These are phyloP conservation scores for Amylostereum areolatum DNA, from an alignment of 1,284 basidiomycete species.

Conservation along the genomic window DNA sequence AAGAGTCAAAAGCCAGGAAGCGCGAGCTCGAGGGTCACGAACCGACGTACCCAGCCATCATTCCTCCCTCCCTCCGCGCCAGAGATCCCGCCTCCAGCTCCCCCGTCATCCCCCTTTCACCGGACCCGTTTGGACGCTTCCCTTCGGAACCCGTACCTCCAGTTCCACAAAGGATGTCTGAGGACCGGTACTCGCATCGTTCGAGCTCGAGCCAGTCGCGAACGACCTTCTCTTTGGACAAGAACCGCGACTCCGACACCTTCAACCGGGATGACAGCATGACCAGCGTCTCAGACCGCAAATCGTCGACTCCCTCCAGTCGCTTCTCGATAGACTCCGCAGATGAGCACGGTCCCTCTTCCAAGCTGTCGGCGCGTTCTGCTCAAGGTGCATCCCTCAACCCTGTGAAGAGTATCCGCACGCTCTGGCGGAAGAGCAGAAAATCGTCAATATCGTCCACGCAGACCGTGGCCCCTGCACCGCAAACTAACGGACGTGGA, in stretches of 20 bases:
- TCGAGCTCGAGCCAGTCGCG: background rate
- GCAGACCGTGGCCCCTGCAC: slow-evolving; percentile 16
- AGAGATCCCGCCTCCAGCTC: slow-evolving; percentile 22
- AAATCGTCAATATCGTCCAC: slow-evolving; percentile 35
- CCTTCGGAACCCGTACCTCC: slow-evolving; percentile 40
- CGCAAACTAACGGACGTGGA: background rate
- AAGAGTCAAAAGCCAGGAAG: slow-evolving; percentile 48
- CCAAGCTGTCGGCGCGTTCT: slow-evolving; percentile 2
- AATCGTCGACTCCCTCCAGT: slow-evolving; percentile 37
- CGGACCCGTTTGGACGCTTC: slow-evolving; percentile 72
- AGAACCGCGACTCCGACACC: background rate
- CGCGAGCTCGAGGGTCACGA: slow-evolving; percentile 45
- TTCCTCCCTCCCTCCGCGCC: slow-evolving; percentile 22
- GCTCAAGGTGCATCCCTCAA: slow-evolving; percentile 37
- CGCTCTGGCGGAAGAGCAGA: slow-evolving; percentile 68
- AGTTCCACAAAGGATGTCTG: slow-evolving; percentile 1
- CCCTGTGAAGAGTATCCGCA: slow-evolving; percentile 65
- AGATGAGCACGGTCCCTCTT: slow-evolving; percentile 30
- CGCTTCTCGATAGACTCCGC: slow-evolving; percentile 71
- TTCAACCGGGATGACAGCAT: slow-evolving; percentile 2
- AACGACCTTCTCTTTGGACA: background rate
- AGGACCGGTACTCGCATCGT: background rate
- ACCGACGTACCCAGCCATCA: slow-evolving; percentile 36
- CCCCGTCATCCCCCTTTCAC: slow-evolving; percentile 64
- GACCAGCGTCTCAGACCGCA: slow-evolving; percentile 4